Percentiles rank a stretch among this genome's conserved stretches.
phyloP scores from a whole-genome alignment of 257 asterid species.

The Forsythia suspensa region DNA sequence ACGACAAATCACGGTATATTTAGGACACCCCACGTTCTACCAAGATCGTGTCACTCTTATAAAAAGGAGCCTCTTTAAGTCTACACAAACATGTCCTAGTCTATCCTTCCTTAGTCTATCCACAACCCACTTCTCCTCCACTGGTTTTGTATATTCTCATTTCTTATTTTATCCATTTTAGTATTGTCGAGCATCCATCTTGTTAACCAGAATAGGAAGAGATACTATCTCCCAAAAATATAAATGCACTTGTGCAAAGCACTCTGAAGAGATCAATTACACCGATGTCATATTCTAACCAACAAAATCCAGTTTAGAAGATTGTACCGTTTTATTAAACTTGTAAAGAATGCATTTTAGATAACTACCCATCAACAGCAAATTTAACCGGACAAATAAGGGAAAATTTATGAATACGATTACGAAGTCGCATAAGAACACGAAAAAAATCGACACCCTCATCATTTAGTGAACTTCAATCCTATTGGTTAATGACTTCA shows the following conservation, averaged over 20 bases:
- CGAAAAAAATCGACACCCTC: too few species aligned
- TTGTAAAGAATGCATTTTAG: slow-evolving; percentile 9
- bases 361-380: slow-evolving; percentile 18
- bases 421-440: background rate
- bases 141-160: background rate
- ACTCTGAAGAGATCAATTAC: background rate
- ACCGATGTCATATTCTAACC: background rate
- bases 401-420: background rate
- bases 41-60: too few species aligned
- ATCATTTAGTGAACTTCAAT: background rate
- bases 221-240: background rate
- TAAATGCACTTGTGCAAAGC: background rate
- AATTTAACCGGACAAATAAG: background rate
- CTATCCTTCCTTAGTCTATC: background rate
- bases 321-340: background rate
- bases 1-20: background rate
- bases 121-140: background rate
- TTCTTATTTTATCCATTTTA: too few species aligned
- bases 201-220: background rate
- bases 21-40: background rate
- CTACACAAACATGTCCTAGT: background rate
- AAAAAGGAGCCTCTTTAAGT: background rate
- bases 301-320: background rate
- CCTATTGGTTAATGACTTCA: background rate
- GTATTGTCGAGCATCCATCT: too few species aligned